A percentile compares a stretch with the other conserved stretches of the same genome.
These are phyloP conservation scores for Aureobasidium vineae DNA, from an alignment of 2,329 filamentous ascomycete genomes.

Conservation along the genomic window DNA sequence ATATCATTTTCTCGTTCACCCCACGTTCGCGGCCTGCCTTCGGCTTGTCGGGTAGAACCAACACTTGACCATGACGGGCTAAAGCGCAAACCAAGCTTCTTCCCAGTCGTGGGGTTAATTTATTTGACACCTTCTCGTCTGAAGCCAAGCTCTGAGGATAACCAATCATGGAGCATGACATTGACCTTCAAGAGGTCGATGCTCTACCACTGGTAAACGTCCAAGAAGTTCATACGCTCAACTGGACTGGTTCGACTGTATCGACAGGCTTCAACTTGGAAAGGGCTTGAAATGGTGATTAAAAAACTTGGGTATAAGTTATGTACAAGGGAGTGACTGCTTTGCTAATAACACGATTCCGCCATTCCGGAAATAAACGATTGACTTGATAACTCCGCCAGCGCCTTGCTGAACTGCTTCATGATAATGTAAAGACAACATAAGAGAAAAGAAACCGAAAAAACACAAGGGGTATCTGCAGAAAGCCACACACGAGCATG, in stretches of 20 bases:
- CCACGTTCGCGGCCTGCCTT: not conserved
- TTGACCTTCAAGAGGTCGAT: not conserved
- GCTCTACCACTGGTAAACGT: not conserved
- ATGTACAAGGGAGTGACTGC: not conserved
- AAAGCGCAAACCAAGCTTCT: not conserved
- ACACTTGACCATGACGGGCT: not conserved
- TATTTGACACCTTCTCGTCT: not conserved
- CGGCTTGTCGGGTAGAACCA: not conserved
- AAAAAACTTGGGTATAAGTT: not conserved
- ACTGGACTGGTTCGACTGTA: too few species aligned
- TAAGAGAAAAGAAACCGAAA: slow-evolving; percentile 46
- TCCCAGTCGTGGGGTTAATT: not conserved
- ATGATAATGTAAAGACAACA: slow-evolving; percentile 79
- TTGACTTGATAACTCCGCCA: slow-evolving; percentile 21
- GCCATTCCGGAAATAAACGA: slow-evolving; percentile 3
- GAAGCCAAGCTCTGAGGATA: not conserved
- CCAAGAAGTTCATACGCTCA: not conserved
- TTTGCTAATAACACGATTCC: slow-evolving; percentile 19
- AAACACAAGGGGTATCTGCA: slow-evolving; percentile 25
- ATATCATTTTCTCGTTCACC: not conserved
- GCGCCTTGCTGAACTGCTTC: slow-evolving; percentile 60
- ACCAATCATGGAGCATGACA: slow-evolving; percentile 4
- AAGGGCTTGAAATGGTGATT: not conserved
- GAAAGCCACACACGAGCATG: slow-evolving; percentile 5
- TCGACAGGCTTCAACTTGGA: not conserved